A percentile compares a stretch with the other conserved stretches of the same genome.
These are phyloP conservation scores for Elsinoe batatas DNA, from an alignment of 2,329 filamentous ascomycete species.

Conservation along the genomic window DNA sequence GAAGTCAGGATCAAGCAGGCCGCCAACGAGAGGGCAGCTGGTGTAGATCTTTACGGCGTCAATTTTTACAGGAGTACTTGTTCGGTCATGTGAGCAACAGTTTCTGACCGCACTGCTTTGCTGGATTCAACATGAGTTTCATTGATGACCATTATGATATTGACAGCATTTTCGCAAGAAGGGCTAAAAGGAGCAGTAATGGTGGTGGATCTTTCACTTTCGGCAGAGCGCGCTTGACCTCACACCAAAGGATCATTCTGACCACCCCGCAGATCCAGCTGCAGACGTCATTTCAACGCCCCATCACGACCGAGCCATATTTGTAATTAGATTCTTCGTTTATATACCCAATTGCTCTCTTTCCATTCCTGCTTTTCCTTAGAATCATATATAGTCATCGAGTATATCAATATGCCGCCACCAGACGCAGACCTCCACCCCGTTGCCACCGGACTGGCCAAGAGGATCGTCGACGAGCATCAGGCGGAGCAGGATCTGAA, in stretches of 20 bases:
- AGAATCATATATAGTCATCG: background rate
- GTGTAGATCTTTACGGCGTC: conserved; percentile 37
- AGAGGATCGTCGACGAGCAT: conserved; percentile 26
- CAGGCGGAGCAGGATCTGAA: conserved; percentile 24
- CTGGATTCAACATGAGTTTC: no score
- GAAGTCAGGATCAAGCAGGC: conserved; percentile 52
- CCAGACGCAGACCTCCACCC: conserved; percentile 37
- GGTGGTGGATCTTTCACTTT: background rate
- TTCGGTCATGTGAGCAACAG: conserved; percentile 26
- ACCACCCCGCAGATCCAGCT: conserved; percentile 7
- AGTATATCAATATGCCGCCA: conserved; percentile 18
- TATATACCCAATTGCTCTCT: background rate
- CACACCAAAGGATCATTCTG: background rate
- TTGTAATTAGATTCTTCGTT: background rate
- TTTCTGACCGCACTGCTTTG: no score
- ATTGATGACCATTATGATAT: background rate
- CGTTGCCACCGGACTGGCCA: conserved; percentile 36
- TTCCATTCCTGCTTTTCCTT: background rate
- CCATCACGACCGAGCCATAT: background rate
- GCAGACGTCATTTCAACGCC: conserved; percentile 7
- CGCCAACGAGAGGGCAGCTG: conserved; percentile 66
- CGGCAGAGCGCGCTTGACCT: background rate
- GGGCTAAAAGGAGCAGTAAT: background rate
- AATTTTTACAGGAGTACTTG: conserved; percentile 26
- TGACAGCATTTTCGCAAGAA: background rate